Evolutionary conservation across 2,329 filamentous ascomycete species (phyloP), one percentile per base, ranked within the genome.

Genomic region (Neofusicoccum parvum): DNA sequence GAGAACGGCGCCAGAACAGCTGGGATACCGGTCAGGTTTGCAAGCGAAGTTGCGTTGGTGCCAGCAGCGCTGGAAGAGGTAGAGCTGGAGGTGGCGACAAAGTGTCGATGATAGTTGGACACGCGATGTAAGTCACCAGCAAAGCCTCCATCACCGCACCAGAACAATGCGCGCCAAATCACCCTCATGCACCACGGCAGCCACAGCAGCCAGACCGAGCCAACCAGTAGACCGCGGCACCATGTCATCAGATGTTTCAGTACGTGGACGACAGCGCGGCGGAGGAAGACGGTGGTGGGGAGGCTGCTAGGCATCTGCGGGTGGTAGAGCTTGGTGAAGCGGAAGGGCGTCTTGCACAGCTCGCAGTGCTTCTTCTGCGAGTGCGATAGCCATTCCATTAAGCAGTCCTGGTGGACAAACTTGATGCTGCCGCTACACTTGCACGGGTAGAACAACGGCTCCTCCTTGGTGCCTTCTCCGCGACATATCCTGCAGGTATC

Each of bases 311-410:
- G 96, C 95, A 99, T 99, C 74, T 94, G 87, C 3, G 93, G 92
- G 68, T 94, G 89, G 81, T 99, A 99, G 45, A 99, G 87, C 80
- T 99, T 99, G 62, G 95, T 99, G 82, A 99, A 99, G 67, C 93
- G 91, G 75, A 98, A 99, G 0, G 94, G 90, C 2, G 95, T 99
- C 82, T 99, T 99, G 88, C 95, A 99, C 41, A 99, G 88, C 82
- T 99, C 95, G 84, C 96, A 99, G 82, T 99, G 92, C 79, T 98
- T 98, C 86, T 99, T 99, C 77, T 99, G 94, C 1, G 95, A 98
- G 79, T 99, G 96, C 58, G 93, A 94, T 23, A 99, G 85, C 95
- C 95, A 99, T 80, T 98, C 94, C 90, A 99, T 97, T 79, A 99
- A 82, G 77, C 95, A 99, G 76, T 96, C 92, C 79, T 99, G 95